Evolutionary conservation across 2,329 filamentous ascomycete genomes (phyloP).

Genomic region (Magnaporthiopsis rhizophila): DNA sequence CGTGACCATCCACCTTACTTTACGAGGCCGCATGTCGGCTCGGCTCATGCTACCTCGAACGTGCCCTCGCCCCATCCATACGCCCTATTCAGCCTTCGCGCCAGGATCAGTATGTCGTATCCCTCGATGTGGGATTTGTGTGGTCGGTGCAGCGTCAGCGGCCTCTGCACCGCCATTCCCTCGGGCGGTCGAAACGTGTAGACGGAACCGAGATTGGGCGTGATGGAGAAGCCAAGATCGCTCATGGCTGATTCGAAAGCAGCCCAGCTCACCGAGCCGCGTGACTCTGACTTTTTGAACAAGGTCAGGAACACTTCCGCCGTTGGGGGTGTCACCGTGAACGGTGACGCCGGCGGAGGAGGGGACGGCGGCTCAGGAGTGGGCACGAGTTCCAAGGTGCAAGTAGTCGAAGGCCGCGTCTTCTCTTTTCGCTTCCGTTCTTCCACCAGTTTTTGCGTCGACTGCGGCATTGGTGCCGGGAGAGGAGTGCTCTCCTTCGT

Average conservation of each 20-base stretch:
- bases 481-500: constrained; percentile 15
- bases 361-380: not conserved
- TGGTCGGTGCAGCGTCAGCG: constrained; percentile 29
- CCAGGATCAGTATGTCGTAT: constrained; percentile 18
- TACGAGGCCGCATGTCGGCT: too few species aligned
- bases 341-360: constrained; percentile 7
- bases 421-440: constrained; percentile 34
- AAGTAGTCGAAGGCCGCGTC: constrained; percentile 30
- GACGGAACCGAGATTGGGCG: constrained; percentile 32
- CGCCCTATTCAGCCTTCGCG: constrained; percentile 22
- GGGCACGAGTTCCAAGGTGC: constrained; percentile 23
- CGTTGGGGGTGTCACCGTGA: constrained; percentile 31
- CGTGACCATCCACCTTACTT: too few species aligned
- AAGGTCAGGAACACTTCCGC: constrained; percentile 28
- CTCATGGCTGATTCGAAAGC: constrained; percentile 33
- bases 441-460: constrained; percentile 20
- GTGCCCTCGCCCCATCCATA: constrained; percentile 29
- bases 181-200: constrained; percentile 29
- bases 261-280: constrained; percentile 25
- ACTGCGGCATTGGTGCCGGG: constrained; percentile 13
- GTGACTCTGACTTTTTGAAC: constrained; percentile 22
- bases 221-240: constrained; percentile 31
- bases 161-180: constrained; percentile 16
- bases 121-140: constrained; percentile 28
- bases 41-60: too few species aligned